These are phyloP conservation scores for Cryptococcus jaspeensis DNA, from an alignment of 1,284 basidiomycete species.

Conservation along the genomic window DNA sequence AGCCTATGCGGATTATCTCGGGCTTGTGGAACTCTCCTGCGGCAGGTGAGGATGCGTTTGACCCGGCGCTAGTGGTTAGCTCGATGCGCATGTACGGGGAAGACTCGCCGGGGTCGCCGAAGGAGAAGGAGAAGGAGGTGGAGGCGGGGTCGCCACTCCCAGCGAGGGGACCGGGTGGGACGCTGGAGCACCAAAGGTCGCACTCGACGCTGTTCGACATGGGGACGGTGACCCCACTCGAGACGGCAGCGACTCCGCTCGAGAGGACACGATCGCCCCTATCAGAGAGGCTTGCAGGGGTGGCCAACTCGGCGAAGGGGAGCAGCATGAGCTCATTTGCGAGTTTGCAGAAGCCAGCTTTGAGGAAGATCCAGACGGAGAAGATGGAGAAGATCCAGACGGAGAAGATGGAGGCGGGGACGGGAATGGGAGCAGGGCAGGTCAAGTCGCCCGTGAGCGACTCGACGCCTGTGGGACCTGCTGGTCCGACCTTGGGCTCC, in stretches of 20 bases:
- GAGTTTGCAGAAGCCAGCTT: constrained; percentile 2
- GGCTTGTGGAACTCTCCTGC: constrained; percentile 21
- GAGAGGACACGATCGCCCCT: constrained; percentile 14
- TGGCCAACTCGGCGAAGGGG: constrained; percentile 2
- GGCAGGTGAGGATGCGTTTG: constrained; percentile 31
- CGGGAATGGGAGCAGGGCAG: neutral
- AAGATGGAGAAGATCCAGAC: constrained; percentile 6
- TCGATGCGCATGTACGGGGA: constrained; percentile 21
- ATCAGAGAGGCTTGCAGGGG: constrained; percentile 12
- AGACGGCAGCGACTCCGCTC: neutral
- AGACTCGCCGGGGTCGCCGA: constrained; percentile 1
- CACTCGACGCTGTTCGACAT: constrained; percentile 5
- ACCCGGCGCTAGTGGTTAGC: constrained; percentile 25
- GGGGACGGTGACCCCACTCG: neutral
- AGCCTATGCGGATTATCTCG: constrained; percentile 36
- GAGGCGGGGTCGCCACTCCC: no score
- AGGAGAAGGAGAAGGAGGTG: no score
- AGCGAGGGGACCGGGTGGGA: no score
- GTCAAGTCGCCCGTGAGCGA: constrained; percentile 9
- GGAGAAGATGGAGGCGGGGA: neutral
- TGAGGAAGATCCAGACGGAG: constrained; percentile 8
- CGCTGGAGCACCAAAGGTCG: constrained; percentile 1
- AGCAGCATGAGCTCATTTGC: neutral
- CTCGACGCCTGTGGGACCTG: neutral
- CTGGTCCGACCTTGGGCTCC: neutral